Conservation (phyloP, 768 basidiomycete genomes). For the Pleurotus platypus region DNA sequence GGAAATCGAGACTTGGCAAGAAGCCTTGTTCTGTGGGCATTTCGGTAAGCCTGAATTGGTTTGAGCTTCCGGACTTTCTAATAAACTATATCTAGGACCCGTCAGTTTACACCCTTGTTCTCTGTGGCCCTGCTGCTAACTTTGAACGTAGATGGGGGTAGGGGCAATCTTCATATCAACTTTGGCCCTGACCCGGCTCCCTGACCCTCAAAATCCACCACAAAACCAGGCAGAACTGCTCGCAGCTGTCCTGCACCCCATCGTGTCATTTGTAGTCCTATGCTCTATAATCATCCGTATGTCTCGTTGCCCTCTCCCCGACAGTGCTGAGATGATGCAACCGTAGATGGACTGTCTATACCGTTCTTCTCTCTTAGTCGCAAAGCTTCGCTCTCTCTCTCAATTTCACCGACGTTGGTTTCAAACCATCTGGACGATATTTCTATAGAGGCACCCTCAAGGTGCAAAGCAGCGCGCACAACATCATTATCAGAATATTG, state of each 20-base stretch:
- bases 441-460: too few relatives aligned
- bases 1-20: constrained; percentile 79
- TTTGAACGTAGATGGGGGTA: constrained; percentile 74
- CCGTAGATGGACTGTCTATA: constrained; percentile 63
- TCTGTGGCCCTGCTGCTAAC: not conserved
- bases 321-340: not conserved
- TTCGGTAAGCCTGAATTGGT: constrained; percentile 51
- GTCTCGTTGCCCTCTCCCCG: constrained; percentile 17
- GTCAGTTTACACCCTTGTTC: constrained; percentile 28
- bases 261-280: constrained; percentile 86
- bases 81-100: constrained; percentile 36
- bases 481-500: too few relatives aligned
- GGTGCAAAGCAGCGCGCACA: too few relatives aligned
- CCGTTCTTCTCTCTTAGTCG: constrained; percentile 60
- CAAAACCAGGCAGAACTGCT: constrained; percentile 68
- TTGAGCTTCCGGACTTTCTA: not conserved
- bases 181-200: constrained; percentile 61
- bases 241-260: constrained; percentile 70
- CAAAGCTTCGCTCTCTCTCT: constrained; percentile 41
- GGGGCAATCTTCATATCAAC: constrained; percentile 86
- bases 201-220: constrained; percentile 56
- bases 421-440: too few relatives aligned
- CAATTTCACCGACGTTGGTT: constrained; percentile 12
- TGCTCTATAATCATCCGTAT: constrained; percentile 81
- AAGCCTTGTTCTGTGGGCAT: constrained; percentile 90